Base-by-base conservation (phyloP, 805 yeast species). In the Saccharomycopsis synnaedendra region DNA sequence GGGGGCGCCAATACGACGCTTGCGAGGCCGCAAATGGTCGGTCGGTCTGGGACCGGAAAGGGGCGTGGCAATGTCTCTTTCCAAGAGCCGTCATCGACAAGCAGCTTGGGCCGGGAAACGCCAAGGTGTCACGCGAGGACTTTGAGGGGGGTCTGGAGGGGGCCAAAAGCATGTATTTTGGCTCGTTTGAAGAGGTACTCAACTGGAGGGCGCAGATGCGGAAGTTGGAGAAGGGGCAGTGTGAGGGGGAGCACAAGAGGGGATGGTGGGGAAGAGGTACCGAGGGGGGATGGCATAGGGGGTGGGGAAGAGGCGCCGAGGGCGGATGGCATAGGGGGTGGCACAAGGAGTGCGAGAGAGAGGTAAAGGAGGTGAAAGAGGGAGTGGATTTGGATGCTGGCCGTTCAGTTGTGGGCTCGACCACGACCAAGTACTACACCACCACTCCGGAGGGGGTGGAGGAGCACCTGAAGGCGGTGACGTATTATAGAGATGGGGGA, bases 1-100 rank as follows among this genome's bases (percentile, higher is more conserved):
- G 80, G 0, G 66, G 73, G 3, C 61, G 70, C 44, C 73, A 76
- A 52, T 85, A 80, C 61, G 69, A 74, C 45, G 69, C 74, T 42
- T 90, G 97, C 63, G 56, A 73, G 52, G 74, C 74, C 27, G 64
- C 72, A 35, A 66, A 77, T 5, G 97, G 98, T 3, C 64, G 73
- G 5, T 75, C 86, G 0, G 80, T 78, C 8, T 90, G 97, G 96
- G 94, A 87, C 59, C 65, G 75, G 36, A 70, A 73, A 28, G 97
- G 97, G 0, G 75, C 80, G 62, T 90, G 97, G 97, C 75, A 89
- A 59, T 90, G 97, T 64, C 66, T 90, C 42, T 82, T 89, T 62
- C 95, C 96, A 8, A 70, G 71, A 5, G 27, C 40, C 8, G 39
- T 32, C 32, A 36, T 44, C 58, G 64, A 62, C 43, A 83, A 80